Base-by-base conservation (phyloP, 768 basidiomycete genomes). In the Sutorius australiensis region DNA sequence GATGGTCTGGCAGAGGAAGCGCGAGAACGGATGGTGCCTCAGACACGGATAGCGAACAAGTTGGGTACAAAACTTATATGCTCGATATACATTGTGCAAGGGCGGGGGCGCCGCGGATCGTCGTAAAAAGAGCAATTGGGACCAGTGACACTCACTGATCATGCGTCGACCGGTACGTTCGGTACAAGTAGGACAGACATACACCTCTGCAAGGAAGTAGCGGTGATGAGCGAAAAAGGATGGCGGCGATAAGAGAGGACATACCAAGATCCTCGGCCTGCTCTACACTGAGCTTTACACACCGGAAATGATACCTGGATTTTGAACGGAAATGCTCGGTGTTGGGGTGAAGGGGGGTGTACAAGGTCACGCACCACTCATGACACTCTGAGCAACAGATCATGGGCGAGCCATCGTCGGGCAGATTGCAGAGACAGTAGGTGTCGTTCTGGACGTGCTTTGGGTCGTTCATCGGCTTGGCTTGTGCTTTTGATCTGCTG, bases 261-360 rank as follows among this genome's bases (percentile, higher is more conserved):
- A 76, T 68, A 90, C 89, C 80, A 67, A 93, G 87, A 66, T 89
- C 85, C 62, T 84, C 84, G 9, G 90, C 90, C 58, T 84, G 78
- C 46, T 76, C 71, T 58, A 81, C 80, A 52, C 67, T 75, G 44
- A 92, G 67, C 53, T 80, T 72, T 10, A 92, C 77, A 70, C 91
- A 93, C n/a, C 72, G 69, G 61, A 92, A 92, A 68, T 93, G 91
- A 69, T 83, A 91, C 91, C 91, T 93, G 48, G 6, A n/a, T 47
- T 10, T 32, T 27, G n/a, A 54, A 21, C 9, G 36, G 46, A 51
- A 53, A 32, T 33, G 27, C 16, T 34, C 7, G 28, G 45, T 63
- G 55, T 55, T 36, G 51, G 5, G 43, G 17, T n/a, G 24, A 53
- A 27, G 31, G 8, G 38, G 17, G n/a, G 52, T 3, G 28, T n/a